Evolutionary conservation across 2,329 filamentous ascomycete species (phyloP).

Genomic region (Alternaria triticina): DNA sequence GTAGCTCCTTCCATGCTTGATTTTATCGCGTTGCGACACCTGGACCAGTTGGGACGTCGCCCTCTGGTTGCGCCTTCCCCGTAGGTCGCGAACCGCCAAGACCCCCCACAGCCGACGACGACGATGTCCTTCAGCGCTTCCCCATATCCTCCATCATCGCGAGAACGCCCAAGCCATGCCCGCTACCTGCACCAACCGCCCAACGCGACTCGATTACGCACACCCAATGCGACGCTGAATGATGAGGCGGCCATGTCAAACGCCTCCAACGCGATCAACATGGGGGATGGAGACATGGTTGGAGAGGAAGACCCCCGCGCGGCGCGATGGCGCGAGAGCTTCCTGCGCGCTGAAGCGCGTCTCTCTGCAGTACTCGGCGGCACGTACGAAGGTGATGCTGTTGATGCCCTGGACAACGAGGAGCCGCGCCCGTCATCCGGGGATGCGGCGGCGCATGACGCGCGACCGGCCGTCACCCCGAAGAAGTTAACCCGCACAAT

Average conservation of each 20-base stretch:
- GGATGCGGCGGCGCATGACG: conserved; percentile 48
- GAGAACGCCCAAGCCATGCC: conserved; percentile 52
- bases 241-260: conserved; percentile 50
- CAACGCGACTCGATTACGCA: conserved; percentile 49
- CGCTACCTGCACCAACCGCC: conserved; percentile 43
- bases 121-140: conserved; percentile 46
- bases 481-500: conserved; percentile 81
- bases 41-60: conserved; percentile 51
- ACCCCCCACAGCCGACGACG: conserved; percentile 39
- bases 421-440: conserved; percentile 31
- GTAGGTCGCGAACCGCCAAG: conserved; percentile 46
- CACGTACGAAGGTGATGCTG: conserved; percentile 31
- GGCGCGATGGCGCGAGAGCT: conserved; percentile 75
- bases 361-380: conserved; percentile 76
- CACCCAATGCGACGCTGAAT: conserved; percentile 52
- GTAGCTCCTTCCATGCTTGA: conserved; percentile 46
- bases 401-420: conserved; percentile 34
- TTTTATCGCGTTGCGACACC: conserved; percentile 48
- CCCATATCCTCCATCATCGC: conserved; percentile 49
- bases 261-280: conserved; percentile 45
- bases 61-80: conserved; percentile 43
- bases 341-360: conserved; percentile 76
- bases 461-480: conserved; percentile 58
- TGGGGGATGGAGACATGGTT: conserved; percentile 49
- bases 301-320: conserved; percentile 56